Base-by-base conservation (phyloP, 805 yeast genomes). In the Yarrowia sp. region DNA sequence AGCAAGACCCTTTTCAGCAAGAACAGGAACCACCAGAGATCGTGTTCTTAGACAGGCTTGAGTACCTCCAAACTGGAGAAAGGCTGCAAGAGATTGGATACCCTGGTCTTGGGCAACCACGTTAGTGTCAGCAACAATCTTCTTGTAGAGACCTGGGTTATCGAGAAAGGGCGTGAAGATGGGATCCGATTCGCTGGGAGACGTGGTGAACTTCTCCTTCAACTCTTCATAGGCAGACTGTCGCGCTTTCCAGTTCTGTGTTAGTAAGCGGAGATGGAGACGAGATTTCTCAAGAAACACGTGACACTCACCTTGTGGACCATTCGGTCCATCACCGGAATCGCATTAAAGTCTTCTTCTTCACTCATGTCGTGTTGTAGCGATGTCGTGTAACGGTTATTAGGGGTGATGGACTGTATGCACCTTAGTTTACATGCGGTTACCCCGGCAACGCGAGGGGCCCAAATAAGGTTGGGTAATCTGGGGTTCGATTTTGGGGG, bases 41-140 rank as follows among this genome's bases (percentile, higher is more conserved):
- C 79, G 70, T 19, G 76, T 67, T n/a, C 78, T 80, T 7, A 77
- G 52, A 59, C 83, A 79, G 4, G 76, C 82, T 1, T 75, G 73
- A 0, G 84, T 69, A 0, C 88, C 89, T 1, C 90, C 90, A 74
- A 77, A 84, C 73, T 85, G 84, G 52, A 90, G 78, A 73, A 85
- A 84, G 5, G 85, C 82, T 14, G 78, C 78, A 7, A 91, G 76
- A 8, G 90, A 83, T 3, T 79, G 76, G 22, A 92, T 80, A 5
- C 91, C 98, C 1, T 89, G 80, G 74, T 95, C 98, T 72, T 92
- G 97, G 0, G 98, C 97, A 16, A 89, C 95, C 19, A 92, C 97
- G 75, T 95, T 95, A 41, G 89, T 77, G 76, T 95, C 99, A 2
- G 85, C 82, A 8, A 90, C 87, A 49, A 88, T 83, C 72, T 82